Evolutionary conservation across 176 grass and related monocot genomes (phyloP), one percentile per base, ranked within the genome.

Genomic region (Hyparrhenia diplandra): DNA sequence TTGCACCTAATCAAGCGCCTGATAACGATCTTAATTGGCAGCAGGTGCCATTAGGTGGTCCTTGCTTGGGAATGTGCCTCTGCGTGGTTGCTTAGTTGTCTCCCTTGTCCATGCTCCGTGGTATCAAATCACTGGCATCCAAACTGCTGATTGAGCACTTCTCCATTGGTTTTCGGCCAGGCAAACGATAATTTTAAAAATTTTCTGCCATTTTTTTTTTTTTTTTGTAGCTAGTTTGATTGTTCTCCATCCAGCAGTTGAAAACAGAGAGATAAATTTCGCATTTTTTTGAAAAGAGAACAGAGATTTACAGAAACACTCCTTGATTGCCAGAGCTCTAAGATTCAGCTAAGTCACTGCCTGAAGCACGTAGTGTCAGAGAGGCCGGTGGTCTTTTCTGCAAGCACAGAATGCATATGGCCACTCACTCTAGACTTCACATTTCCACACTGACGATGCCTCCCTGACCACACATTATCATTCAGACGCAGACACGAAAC

Each of bases 51-150:
- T 37, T 13, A 21, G 16, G 25, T 81, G 63, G 41, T 41, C 74
- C 69, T 30, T 32, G 75, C 9, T 10, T n/a, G n/a, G 7, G 3
- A 39, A 81, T 68, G 87, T 78, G 60, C 73, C 8, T 65, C 71
- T 34, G 9, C 69, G 42, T n/a, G n/a, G n/a, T n/a, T n/a, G n/a
- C n/a, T n/a, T n/a, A n/a, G n/a, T 17, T 83, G 69, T 77, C 75
- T 70, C 75, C 49, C 10, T 80, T 13, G 52, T n/a, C 52, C 21
- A 17, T 45, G 12, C 40, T 57, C 52, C 21, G 20, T 55, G 52
- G 20, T n/a, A 80, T 89, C n/a, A n/a, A n/a, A n/a, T n/a, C 52
- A 80, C 81, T 76, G 51, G 55, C 54, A 63, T 27, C 77, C 77
- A 55, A 64, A 57, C 42, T 45, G 62, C 76, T 54, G 76, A 75